Evolutionary conservation across 495 filamentous ascomycete species (phyloP).

Genomic region (Astrothelium subdiscretum): DNA sequence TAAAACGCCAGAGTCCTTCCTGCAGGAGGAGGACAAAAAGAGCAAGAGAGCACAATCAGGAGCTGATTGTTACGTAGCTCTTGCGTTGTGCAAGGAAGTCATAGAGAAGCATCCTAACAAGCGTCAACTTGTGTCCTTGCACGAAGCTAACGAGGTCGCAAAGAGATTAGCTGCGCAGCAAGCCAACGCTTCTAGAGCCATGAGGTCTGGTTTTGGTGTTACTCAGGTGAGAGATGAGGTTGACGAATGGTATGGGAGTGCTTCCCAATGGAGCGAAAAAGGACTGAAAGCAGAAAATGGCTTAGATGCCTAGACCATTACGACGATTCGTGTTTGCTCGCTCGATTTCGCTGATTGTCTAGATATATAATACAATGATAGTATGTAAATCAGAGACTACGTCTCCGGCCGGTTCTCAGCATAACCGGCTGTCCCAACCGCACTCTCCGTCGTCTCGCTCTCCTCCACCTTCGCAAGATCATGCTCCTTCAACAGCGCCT

Average conservation of each 20-base stretch:
- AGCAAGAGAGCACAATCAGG: conserved; percentile 5
- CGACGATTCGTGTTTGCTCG: neutral
- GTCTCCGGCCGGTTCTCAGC: conserved; percentile 8
- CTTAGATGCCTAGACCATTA: neutral
- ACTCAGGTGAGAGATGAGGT: neutral
- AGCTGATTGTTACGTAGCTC: conserved; percentile 4
- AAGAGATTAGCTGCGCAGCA: conserved; percentile 39
- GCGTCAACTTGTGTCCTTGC: conserved; percentile 52
- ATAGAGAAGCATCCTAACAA: conserved; percentile 28
- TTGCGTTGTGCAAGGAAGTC: conserved; percentile 16
- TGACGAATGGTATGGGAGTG: neutral
- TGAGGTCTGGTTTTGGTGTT: too few species aligned
- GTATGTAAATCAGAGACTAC: neutral
- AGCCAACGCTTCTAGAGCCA: neutral
- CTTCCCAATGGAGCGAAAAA: neutral
- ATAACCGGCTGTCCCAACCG: conserved; percentile 3
- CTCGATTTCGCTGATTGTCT: neutral
- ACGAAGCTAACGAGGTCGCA: conserved; percentile 63
- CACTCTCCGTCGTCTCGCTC: conserved; percentile 40
- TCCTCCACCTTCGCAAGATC: conserved; percentile 82
- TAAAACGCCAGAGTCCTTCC: conserved; percentile 17
- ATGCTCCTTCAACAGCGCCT: conserved; percentile 84
- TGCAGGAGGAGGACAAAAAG: conserved; percentile 8
- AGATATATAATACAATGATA: neutral
- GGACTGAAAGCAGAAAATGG: neutral